A percentile compares a stretch with the other conserved stretches of the same genome.
phyloP scores from a whole-genome alignment of 2,329 filamentous ascomycete genomes.

The Pyricularia pennisetigena region DNA sequence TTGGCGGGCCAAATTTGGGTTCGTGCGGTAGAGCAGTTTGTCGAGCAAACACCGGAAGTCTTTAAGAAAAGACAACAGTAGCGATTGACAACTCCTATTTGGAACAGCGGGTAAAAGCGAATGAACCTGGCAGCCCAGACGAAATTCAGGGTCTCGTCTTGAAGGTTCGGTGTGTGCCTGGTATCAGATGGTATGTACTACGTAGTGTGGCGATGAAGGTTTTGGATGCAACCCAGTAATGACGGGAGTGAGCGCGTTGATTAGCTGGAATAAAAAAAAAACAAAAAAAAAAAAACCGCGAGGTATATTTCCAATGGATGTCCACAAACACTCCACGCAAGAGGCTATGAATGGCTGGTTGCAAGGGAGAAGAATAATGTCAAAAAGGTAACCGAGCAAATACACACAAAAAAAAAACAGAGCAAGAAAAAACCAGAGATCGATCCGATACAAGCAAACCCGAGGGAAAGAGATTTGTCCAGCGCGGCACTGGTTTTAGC shows the following conservation, averaged over 20 bases:
- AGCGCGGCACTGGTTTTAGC: background rate
- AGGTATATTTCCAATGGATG: background rate
- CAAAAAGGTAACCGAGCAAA: slow-evolving; percentile 4
- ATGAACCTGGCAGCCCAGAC: background rate
- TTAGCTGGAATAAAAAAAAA: background rate
- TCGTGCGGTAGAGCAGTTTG: background rate
- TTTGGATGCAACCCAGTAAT: background rate
- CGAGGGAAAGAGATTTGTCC: background rate
- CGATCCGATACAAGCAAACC: background rate
- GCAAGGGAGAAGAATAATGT: background rate
- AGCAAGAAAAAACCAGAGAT: slow-evolving; percentile 6
- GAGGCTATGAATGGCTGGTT: background rate
- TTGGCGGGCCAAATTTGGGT: background rate
- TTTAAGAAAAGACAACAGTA: background rate
- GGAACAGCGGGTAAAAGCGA: background rate
- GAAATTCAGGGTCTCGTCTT: background rate
- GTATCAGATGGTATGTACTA: background rate
- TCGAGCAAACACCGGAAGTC: background rate
- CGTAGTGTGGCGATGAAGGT: background rate
- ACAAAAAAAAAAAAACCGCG: too few relatives aligned
- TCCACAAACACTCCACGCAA: background rate
- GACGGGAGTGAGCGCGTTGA: background rate
- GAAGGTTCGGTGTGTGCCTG: background rate
- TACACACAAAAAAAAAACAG: slow-evolving; percentile 5
- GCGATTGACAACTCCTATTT: background rate